Conservation (phyloP, 2,329 filamentous ascomycete species). For the Diaporthe citrichinensis region DNA sequence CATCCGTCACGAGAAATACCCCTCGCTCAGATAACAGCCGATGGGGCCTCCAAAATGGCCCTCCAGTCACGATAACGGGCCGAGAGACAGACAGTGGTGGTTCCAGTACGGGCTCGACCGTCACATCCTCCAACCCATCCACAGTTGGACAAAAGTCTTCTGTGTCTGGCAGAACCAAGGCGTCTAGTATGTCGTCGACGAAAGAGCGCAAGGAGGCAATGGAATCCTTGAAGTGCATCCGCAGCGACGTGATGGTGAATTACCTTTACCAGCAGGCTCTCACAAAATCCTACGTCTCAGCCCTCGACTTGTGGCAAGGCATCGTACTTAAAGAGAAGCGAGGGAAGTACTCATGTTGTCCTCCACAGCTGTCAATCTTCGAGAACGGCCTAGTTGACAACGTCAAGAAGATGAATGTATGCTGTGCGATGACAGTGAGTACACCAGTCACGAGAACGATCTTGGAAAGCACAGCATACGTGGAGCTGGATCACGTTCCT, state of each 20-base stretch:
- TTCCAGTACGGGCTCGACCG: neutral
- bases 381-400: constrained; percentile 54
- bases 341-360: constrained; percentile 56
- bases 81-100: neutral
- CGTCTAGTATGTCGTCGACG: neutral
- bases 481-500: constrained; percentile 66
- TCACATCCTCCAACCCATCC: neutral
- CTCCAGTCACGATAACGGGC: neutral
- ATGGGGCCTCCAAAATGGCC: neutral
- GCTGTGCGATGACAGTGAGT: constrained; percentile 77
- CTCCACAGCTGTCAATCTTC: constrained; percentile 54
- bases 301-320: constrained; percentile 54
- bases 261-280: constrained; percentile 75
- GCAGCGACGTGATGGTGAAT: constrained; percentile 73
- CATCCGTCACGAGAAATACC: no score
- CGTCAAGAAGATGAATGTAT: constrained; percentile 56
- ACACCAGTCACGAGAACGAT: constrained; percentile 75
- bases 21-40: neutral
- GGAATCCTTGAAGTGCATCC: neutral
- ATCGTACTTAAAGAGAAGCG: constrained; percentile 57
- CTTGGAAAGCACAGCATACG: constrained; percentile 58
- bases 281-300: constrained; percentile 59
- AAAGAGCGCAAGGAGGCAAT: constrained; percentile 14
- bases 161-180: neutral
- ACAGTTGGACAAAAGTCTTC: neutral